A percentile compares a stretch with the other conserved stretches of the same genome.
phyloP scores from a whole-genome alignment of 2,329 filamentous ascomycete species.

The Byssochlamys sp. region DNA sequence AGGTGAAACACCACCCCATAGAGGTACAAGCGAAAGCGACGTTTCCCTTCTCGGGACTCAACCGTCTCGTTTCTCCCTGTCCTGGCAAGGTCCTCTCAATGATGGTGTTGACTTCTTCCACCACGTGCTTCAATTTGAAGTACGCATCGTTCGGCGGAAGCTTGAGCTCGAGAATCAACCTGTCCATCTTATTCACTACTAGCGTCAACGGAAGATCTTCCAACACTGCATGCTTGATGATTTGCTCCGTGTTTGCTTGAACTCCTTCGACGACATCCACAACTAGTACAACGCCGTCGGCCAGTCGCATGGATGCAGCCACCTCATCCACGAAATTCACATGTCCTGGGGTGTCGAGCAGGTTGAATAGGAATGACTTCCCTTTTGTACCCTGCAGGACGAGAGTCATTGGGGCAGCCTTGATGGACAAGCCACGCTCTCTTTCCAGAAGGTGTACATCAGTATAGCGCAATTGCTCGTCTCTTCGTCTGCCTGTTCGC shows the following conservation, averaged over 20 bases:
- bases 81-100: slow-evolving; percentile 82
- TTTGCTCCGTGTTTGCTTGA: slow-evolving; percentile 93
- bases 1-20: slow-evolving; percentile 94
- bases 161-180: slow-evolving; percentile 85
- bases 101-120: slow-evolving; percentile 93
- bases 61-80: slow-evolving; percentile 63
- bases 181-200: slow-evolving; percentile 94
- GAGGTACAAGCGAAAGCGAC: slow-evolving; percentile 90
- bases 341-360: slow-evolving; percentile 91
- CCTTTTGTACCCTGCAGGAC: slow-evolving; percentile 78
- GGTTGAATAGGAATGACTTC: slow-evolving; percentile 90
- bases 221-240: slow-evolving; percentile 88
- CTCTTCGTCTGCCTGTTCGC: slow-evolving; percentile 67
- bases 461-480: slow-evolving; percentile 89
- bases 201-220: slow-evolving; percentile 82
- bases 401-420: slow-evolving; percentile 87
- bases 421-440: slow-evolving; percentile 82
- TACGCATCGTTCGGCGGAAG: slow-evolving; percentile 91
- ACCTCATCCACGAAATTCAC: slow-evolving; percentile 98
- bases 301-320: slow-evolving; percentile 73
- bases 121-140: slow-evolving; percentile 97
- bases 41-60: slow-evolving; percentile 95
- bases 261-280: slow-evolving; percentile 98
- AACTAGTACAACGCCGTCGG: slow-evolving; percentile 83
- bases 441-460: slow-evolving; percentile 83